Percentiles rank a stretch among this genome's conserved stretches.
Conservation (phyloP, 1,284 basidiomycete genomes). For the Malassezia obtusa region DNA sequence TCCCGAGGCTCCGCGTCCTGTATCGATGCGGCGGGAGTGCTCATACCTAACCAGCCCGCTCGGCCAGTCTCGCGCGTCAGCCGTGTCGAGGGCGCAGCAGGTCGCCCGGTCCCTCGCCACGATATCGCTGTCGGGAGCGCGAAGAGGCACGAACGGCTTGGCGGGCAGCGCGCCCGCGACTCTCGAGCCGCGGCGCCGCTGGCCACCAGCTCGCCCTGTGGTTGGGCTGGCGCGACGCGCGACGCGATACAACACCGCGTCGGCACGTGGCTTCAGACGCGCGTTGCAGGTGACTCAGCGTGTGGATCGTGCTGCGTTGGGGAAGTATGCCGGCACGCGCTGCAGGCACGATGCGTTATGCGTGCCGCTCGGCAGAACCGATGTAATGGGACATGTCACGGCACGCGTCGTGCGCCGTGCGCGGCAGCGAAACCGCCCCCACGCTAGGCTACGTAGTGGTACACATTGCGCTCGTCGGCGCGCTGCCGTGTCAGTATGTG, state of each 20-base stretch:
- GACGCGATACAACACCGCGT: neutral
- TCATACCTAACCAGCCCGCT: too few relatives aligned
- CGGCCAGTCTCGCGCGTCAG: too few relatives aligned
- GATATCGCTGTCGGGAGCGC: neutral
- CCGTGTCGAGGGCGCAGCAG: too few relatives aligned
- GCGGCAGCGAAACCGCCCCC: too few relatives aligned
- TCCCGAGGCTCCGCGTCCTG: neutral
- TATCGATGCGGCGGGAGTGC: neutral
- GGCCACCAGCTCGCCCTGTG: neutral
- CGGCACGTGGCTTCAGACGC: neutral
- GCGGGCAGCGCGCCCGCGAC: neutral
- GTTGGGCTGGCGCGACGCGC: neutral
- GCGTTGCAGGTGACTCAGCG: constrained; percentile 1
- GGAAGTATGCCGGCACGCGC: neutral
- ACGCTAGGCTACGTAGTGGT: constrained; percentile 43
- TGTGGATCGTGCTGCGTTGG: neutral
- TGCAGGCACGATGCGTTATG: neutral
- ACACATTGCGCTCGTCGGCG: constrained; percentile 24
- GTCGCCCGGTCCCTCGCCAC: too few relatives aligned
- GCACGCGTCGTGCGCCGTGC: neutral
- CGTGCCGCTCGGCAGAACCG: neutral
- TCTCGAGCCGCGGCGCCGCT: too few relatives aligned
- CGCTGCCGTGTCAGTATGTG: constrained; percentile 12
- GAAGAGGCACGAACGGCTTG: neutral
- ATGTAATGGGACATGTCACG: neutral